These are phyloP conservation scores for Ceratorhiza oryzae-sativae DNA, from an alignment of 1,284 basidiomycete species.

Conservation along the genomic window DNA sequence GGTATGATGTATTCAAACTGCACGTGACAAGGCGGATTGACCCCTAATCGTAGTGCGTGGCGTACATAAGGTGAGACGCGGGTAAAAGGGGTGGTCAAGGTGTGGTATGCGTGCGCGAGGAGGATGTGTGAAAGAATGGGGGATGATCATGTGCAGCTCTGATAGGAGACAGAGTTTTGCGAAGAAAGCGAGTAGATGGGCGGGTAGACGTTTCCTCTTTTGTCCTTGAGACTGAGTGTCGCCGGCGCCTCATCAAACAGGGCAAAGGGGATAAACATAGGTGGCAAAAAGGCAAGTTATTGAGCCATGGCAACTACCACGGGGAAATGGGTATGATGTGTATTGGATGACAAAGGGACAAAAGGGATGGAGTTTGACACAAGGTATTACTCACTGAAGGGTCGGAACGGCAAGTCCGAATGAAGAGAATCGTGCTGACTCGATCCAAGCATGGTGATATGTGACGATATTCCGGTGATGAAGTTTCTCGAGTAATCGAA, in stretches of 20 bases:
- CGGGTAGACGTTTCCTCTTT: neutral
- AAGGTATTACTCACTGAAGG: constrained; percentile 62
- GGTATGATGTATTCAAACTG: neutral
- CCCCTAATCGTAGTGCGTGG: neutral
- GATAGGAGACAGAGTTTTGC: constrained; percentile 21
- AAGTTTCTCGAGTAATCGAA: constrained; percentile 83
- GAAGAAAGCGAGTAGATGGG: constrained; percentile 13
- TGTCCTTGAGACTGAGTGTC: constrained; percentile 18
- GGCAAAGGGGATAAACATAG: neutral
- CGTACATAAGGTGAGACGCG: neutral
- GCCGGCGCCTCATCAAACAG: neutral
- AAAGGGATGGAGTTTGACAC: constrained; percentile 1
- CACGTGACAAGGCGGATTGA: neutral
- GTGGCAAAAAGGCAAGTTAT: neutral
- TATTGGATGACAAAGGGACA: neutral
- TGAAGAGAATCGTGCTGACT: constrained; percentile 79
- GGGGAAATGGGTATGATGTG: neutral
- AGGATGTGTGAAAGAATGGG: neutral
- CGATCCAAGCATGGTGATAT: constrained; percentile 96
- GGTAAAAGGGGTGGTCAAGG: neutral
- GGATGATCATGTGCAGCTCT: neutral
- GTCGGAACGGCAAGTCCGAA: constrained; percentile 86
- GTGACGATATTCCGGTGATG: constrained; percentile 92
- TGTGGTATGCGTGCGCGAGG: constrained; percentile 10
- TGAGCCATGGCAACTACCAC: neutral